Conservation (phyloP, 345 rosid genomes). For the Hibiscus syriacus region DNA sequence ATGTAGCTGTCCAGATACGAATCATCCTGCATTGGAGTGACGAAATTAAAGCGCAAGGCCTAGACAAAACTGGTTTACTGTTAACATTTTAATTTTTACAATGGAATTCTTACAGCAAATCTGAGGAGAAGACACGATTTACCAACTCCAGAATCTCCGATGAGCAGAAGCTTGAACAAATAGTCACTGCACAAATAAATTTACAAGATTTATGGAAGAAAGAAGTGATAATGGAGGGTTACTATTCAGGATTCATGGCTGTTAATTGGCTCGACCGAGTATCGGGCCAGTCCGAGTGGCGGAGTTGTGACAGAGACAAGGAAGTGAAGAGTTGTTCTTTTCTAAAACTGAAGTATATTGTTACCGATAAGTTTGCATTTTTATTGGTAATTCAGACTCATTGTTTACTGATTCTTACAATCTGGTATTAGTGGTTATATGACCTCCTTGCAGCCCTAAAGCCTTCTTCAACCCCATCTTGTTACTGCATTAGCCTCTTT, state of each 20-base stretch:
- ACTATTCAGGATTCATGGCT: conserved; percentile 44
- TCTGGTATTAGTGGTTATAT: too few species aligned
- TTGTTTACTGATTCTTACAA: too few species aligned
- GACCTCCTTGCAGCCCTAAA: too few species aligned
- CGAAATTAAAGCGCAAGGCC: background rate
- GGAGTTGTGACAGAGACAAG: background rate
- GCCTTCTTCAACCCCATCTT: too few species aligned
- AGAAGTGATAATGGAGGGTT: too few species aligned
- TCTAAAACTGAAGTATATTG: background rate
- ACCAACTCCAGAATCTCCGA: background rate
- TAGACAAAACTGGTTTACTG: background rate
- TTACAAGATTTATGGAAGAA: too few species aligned
- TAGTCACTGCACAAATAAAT: too few species aligned
- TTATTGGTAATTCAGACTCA: background rate
- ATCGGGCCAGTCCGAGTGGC: conserved; percentile 23
- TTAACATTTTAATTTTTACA: background rate
- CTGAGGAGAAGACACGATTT: background rate
- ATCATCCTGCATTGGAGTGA: conserved; percentile 53
- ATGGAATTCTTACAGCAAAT: conserved; percentile 16
- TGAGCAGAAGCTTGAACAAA: too few species aligned
- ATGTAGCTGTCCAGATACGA: conserved; percentile 87
- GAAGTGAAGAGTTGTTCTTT: background rate
- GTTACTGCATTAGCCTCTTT: too few species aligned
- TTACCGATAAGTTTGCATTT: background rate
- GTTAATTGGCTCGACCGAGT: conserved; percentile 10